Base-by-base conservation (phyloP, 805 yeast species). In the Zygosaccharomyces kombuchaensis region DNA sequence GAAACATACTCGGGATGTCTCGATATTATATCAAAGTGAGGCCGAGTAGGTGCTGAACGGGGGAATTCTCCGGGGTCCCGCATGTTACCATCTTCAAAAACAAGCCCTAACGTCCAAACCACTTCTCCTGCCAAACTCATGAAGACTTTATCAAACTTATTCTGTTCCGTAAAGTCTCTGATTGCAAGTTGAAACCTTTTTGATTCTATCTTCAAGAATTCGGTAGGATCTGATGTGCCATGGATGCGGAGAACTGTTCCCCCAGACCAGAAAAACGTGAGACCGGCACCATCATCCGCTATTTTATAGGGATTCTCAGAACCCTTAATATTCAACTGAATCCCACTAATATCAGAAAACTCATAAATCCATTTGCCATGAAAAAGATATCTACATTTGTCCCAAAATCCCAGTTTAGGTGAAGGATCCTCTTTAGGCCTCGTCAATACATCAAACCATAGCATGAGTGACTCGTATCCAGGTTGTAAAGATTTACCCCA, bases 41-140 rank as follows among this genome's bases (percentile, higher is more conserved):
- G 83, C 34, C 70, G 68, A 53, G 77, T 78, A 1, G 73, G 63
- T 10, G 66, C 52, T 0, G 73, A 69, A 35, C 91, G 71, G 42
- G 70, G 71, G 43, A 70, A 53, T 14, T 57, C 58, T 39, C 74
- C 66, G 21, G 69, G 62, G 9, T 57, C 58, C 12, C 57, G 56
- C 23, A 66, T 62, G 23, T 61, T 61, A 44, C 84, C 83, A 48
- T 84, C 67, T 60, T 88, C 96, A 66, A 87, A 87, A 16, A 76
- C 52, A 54, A 86, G 67, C 0, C 96, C 96, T 39, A 83, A 66
- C 29, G 73, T 77, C 96, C 96, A 89, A n/a, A 68, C 61, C 6
- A 89, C 93, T 32, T 71, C 68, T 23, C 89, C 89, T 9, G 73
- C 68, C 23, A 89, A 69, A 52, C 77, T 80, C 76, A 86, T 75